Evolutionary conservation across 1,284 basidiomycete genomes (phyloP).

Genomic region (Calocybe gambosa): DNA sequence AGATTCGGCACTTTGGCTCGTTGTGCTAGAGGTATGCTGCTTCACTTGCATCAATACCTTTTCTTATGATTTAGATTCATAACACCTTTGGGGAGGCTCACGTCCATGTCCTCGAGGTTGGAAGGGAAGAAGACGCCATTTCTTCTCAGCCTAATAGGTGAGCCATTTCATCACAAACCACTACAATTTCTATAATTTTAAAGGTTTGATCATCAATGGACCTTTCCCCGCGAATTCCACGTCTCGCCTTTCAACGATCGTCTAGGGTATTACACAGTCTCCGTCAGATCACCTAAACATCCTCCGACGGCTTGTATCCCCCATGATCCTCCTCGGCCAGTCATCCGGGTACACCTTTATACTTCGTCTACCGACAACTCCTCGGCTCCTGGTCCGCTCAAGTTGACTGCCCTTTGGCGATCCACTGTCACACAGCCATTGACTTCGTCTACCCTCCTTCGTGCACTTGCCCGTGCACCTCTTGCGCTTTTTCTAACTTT

Average conservation of each 20-base stretch:
- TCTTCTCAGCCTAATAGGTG: constrained; percentile 29
- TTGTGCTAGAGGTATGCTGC: constrained; percentile 50
- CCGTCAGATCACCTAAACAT: constrained; percentile 41
- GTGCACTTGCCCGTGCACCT: constrained; percentile 42
- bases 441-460: constrained; percentile 35
- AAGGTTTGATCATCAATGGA: constrained; percentile 67
- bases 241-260: constrained; percentile 81
- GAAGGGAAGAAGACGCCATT: constrained; percentile 36
- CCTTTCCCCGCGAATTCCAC: constrained; percentile 67
- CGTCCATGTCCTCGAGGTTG: constrained; percentile 48
- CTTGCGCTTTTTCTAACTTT: constrained; percentile 55
- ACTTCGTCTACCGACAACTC: constrained; percentile 17
- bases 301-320: constrained; percentile 18
- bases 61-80: constrained; percentile 51
- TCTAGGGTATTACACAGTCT: constrained; percentile 57
- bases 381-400: constrained; percentile 31
- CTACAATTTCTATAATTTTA: background rate
- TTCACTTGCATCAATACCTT: background rate
- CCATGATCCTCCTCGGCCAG: constrained; percentile 30
- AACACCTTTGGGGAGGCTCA: constrained; percentile 77
- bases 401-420: constrained; percentile 44
- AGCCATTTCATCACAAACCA: constrained; percentile 14
- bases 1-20: constrained; percentile 34
- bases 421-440: constrained; percentile 36
- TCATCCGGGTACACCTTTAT: constrained; percentile 42